Conservation (phyloP, 805 yeast genomes). For the Yamadazyma ubonensis region DNA sequence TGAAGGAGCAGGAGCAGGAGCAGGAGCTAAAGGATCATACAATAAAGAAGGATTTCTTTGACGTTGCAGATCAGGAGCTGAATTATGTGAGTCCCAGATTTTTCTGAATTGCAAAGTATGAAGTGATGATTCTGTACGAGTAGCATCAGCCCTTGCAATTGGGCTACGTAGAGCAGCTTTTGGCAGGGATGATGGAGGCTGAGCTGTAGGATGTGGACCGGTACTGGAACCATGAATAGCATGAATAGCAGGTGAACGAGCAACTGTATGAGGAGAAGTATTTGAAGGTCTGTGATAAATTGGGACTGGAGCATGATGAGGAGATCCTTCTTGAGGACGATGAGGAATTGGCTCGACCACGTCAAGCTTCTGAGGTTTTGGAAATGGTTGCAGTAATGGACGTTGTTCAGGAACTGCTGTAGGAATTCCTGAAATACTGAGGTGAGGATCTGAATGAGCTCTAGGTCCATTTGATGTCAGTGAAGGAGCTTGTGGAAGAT, state of each 20-base stretch:
- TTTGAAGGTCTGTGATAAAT: constrained; percentile 10
- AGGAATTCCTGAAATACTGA: neutral
- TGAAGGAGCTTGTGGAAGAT: constrained; percentile 4
- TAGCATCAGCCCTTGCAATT: constrained; percentile 4
- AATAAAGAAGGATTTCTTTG: constrained; percentile 46
- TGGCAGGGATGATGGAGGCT: neutral
- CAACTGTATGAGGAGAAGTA: constrained; percentile 9
- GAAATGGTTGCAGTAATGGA: constrained; percentile 2
- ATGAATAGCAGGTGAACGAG: neutral
- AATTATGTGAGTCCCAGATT: constrained; percentile 28
- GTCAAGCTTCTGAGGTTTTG: neutral
- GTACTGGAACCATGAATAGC: neutral
- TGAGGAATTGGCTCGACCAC: constrained; percentile 6
- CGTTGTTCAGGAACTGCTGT: neutral
- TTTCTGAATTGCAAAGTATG: constrained; percentile 34
- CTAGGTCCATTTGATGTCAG: neutral
- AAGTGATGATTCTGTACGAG: constrained; percentile 1
- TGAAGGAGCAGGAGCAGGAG: constrained; percentile 19
- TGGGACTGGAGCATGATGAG: constrained; percentile 1
- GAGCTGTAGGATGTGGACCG: neutral
- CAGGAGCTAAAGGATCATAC: constrained; percentile 50
- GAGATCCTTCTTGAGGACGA: neutral
- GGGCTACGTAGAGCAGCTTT: constrained; percentile 2
- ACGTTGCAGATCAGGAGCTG: constrained; percentile 22
- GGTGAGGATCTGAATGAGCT: constrained; percentile 4